Percentiles rank a stretch among this genome's conserved stretches.
Conservation (phyloP, 169 alveolate species). For the Eimeria maxima region DNA sequence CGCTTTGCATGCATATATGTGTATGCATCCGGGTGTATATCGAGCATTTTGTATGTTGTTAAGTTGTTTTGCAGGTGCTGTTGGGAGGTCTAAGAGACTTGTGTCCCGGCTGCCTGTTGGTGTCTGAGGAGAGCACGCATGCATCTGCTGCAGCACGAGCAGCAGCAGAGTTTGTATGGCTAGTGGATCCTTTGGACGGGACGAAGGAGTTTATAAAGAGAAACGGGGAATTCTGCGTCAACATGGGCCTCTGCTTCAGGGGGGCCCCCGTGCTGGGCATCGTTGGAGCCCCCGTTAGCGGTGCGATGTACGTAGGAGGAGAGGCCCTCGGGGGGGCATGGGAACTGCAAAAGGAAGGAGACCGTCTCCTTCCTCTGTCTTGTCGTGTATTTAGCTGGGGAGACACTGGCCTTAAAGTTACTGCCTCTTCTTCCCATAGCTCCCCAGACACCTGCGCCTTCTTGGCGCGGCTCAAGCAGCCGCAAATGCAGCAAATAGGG, state of each 20-base stretch:
- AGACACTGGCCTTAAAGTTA: conserved; percentile 34
- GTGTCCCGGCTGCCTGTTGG: conserved; percentile 7
- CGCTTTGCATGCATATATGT: no score
- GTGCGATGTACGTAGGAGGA: conserved; percentile 75
- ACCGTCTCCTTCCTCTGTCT: not conserved
- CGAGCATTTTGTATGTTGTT: no score
- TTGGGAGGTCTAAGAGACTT: not conserved
- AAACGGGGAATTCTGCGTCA: conserved; percentile 86
- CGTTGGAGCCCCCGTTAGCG: conserved; percentile 84
- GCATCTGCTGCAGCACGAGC: conserved; percentile 60
- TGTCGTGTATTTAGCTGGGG: not conserved
- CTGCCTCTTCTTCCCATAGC: conserved; percentile 67
- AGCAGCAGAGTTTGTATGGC: conserved; percentile 82
- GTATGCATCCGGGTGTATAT: no score
- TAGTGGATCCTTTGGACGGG: conserved; percentile 87
- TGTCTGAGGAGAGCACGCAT: conserved; percentile 3
- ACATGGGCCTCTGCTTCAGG: conserved; percentile 83
- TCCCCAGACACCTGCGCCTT: conserved; percentile 9
- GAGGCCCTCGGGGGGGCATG: conserved; percentile 66
- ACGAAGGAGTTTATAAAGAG: conserved; percentile 86
- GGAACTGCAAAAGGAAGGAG: not conserved
- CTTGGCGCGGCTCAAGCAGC: not conserved
- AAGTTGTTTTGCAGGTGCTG: not conserved
- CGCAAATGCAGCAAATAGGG: conserved; percentile 52
- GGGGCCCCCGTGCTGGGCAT: conserved; percentile 84